A percentile compares a stretch with the other conserved stretches of the same genome.
Evolutionary conservation across 345 rosid genomes (phyloP).

Genomic region (Aquilaria yunnanensis): DNA sequence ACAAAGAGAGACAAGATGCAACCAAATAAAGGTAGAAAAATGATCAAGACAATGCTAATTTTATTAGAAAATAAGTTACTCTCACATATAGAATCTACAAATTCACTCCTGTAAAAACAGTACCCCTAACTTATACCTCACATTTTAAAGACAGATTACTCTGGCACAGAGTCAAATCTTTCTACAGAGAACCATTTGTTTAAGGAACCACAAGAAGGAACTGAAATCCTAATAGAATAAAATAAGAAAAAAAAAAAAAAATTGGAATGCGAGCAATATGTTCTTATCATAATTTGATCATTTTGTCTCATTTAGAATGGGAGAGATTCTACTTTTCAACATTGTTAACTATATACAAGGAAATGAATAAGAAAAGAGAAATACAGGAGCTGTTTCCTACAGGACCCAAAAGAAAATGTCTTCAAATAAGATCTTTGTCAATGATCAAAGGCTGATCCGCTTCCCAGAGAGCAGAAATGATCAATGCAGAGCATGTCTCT

Average conservation of each 20-base stretch:
- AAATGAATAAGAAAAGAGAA: too few species aligned
- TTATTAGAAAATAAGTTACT: too few species aligned
- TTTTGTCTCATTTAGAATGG: neutral
- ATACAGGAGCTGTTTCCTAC: too few species aligned
- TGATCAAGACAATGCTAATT: too few species aligned
- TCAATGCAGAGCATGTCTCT: slow-evolving; percentile 7
- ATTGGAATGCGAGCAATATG: too few species aligned
- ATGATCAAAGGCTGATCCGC: neutral
- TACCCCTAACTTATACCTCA: neutral
- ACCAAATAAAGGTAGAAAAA: too few species aligned
- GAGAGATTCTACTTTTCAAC: slow-evolving; percentile 3
- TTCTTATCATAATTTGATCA: too few species aligned
- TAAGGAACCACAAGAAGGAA: slow-evolving; percentile 3
- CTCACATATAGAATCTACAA: too few species aligned
- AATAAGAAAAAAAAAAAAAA: neutral
- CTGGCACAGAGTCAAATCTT: neutral
- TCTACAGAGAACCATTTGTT: neutral
- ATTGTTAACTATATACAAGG: neutral
- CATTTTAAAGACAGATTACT: neutral
- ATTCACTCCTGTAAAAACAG: too few species aligned
- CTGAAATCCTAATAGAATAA: neutral
- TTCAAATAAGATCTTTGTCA: neutral
- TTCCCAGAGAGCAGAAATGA: neutral
- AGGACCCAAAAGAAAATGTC: too few species aligned
- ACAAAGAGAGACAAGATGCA: too few species aligned